Evolutionary conservation across 345 rosid species (phyloP), one percentile per base, ranked within the genome.

Genomic region (Stellera chamaejasme): DNA sequence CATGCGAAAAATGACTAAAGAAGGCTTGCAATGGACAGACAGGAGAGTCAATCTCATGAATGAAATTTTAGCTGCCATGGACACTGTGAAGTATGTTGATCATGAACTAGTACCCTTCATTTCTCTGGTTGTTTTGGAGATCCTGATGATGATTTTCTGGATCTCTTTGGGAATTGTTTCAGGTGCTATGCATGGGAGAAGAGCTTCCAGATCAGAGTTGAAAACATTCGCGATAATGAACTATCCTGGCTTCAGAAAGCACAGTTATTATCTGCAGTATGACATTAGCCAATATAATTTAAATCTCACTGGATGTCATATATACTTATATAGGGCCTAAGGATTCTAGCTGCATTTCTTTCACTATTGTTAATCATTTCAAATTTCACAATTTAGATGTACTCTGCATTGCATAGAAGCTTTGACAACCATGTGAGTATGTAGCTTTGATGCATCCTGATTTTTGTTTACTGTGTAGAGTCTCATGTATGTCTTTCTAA

Each of bases 161-260:
- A 39, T 47, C 42, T 54, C 19, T 13, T 9, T 73, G 63, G 27
- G 27, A 43, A 56, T 25, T 59, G 50, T 72, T 52, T 57, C 72
- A 93, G 99, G 72, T 87, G 95, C 64, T 93, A 89, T 75, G 94
- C 96, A 32, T 93, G 99, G 99, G 99, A 93, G 68, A 76, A 69
- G 69, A 93, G 97, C 75, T 89, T 93, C 69, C 96, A 84, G 69
- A 65, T 78, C 54, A 81, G 87, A 66, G 75, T 89, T 65, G 78
- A 81, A 69, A 78, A 62, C 27, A 79, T 86, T 39, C 79, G 97
- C 45, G 62, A 66, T 63, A 89, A 86, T 50, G 99, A 93, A 63
- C 79, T 93, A 48, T 82, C 83, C 62, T 89, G 99, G 97, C 85
- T 86, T 71, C 87, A 89, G 11, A 83, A 74, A 76, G 96, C 96